Evolutionary conservation across 345 rosid species (phyloP).

Genomic region (Eucalyptus lansdowneana): DNA sequence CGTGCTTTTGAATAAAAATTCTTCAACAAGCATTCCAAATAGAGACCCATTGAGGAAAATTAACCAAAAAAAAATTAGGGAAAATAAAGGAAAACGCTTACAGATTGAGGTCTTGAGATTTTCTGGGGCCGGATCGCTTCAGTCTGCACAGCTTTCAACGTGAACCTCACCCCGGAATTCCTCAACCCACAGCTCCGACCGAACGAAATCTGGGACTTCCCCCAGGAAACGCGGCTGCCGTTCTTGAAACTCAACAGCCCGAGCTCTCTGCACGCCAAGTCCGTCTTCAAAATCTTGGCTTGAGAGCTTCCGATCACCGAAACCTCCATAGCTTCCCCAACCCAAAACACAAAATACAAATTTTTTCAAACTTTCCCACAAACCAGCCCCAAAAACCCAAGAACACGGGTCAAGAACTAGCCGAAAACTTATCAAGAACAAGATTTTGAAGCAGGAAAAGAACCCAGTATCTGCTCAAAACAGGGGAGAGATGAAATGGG

Average conservation of each 20-base stretch:
- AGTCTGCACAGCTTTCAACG: constrained; percentile 28
- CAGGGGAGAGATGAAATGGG: not conserved
- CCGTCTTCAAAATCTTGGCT: constrained; percentile 23
- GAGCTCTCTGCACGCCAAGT: constrained; percentile 18
- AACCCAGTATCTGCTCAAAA: not conserved
- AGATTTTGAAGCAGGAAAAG: not conserved
- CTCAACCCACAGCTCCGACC: constrained; percentile 3
- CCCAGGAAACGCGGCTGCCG: not conserved
- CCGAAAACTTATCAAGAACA: not conserved
- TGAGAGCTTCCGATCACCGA: constrained; percentile 44
- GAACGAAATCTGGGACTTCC: constrained; percentile 18
- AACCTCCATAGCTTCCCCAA: constrained; percentile 33
- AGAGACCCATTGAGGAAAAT: not conserved
- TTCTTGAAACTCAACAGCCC: constrained; percentile 4
- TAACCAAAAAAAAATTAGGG: not conserved
- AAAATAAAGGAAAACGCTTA: not conserved
- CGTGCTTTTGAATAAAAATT: not conserved
- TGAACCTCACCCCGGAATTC: constrained; percentile 15
- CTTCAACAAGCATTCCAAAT: not conserved
- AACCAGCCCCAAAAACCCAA: not conserved
- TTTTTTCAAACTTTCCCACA: not conserved
- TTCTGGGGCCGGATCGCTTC: constrained; percentile 22
- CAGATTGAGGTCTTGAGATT: constrained; percentile 24
- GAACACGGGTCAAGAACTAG: not conserved
- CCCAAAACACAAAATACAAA: not conserved